Percentiles rank a stretch among this genome's conserved stretches.
Evolutionary conservation across 176 grass and related monocot species (phyloP).

Genomic region (Poa annua): DNA sequence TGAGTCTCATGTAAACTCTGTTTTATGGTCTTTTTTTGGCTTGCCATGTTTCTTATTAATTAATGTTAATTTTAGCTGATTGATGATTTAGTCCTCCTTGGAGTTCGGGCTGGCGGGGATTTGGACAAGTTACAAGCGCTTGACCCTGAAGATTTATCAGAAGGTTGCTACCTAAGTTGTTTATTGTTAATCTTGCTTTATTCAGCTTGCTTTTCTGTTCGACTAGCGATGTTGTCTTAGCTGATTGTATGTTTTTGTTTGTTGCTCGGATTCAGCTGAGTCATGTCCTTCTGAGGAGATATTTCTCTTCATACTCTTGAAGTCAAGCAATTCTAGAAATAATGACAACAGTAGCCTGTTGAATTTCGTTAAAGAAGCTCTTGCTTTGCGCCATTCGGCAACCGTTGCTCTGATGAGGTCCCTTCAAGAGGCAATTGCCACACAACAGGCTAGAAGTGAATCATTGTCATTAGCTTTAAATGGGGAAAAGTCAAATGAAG

Average conservation of each 20-base stretch:
- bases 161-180: constrained; percentile 56
- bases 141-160: constrained; percentile 66
- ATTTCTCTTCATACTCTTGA: constrained; percentile 81
- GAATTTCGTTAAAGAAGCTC: constrained; percentile 72
- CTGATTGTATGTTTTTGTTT: constrained; percentile 47
- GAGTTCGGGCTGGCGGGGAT: constrained; percentile 60
- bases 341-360: constrained; percentile 35
- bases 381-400: constrained; percentile 63
- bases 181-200: constrained; percentile 32
- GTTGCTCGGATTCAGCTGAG: constrained; percentile 62
- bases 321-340: constrained; percentile 50
- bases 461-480: constrained; percentile 59
- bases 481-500: constrained; percentile 73
- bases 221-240: constrained; percentile 3
- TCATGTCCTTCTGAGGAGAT: constrained; percentile 75
- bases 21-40: constrained; percentile 23
- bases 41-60: constrained; percentile 40
- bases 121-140: constrained; percentile 64
- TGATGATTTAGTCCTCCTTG: constrained; percentile 86
- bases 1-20: constrained; percentile 17
- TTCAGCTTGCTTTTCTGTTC: constrained; percentile 17
- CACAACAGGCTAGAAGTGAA: constrained; percentile 73
- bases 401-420: constrained; percentile 80
- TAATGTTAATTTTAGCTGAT: constrained; percentile 69
- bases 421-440: constrained; percentile 67